phyloP scores from a whole-genome alignment of 2,329 filamentous ascomycete species.

The Bipolaris oryzae region DNA sequence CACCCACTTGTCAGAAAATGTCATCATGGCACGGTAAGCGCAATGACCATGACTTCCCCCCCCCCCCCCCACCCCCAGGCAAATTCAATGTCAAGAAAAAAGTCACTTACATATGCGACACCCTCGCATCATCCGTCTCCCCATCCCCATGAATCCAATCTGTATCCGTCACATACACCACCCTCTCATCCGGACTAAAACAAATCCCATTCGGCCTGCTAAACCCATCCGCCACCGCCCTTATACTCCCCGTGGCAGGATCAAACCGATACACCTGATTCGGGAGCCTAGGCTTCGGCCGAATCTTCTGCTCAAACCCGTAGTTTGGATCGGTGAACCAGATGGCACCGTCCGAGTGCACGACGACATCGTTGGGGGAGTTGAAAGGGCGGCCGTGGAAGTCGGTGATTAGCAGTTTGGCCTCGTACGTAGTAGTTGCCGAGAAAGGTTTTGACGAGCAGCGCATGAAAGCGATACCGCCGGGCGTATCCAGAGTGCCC shows the following conservation, averaged over 20 bases:
- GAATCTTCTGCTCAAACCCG: conserved; percentile 30
- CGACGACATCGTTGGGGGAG: conserved; percentile 48
- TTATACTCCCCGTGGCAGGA: conserved; percentile 42
- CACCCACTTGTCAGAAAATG: neutral
- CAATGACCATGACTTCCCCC: no score
- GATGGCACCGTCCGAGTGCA: conserved; percentile 50
- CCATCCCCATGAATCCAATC: conserved; percentile 30
- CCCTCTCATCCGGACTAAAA: conserved; percentile 49
- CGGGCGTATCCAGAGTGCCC: conserved; percentile 35
- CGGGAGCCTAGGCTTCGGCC: conserved; percentile 29
- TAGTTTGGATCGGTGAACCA: conserved; percentile 56
- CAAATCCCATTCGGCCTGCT: conserved; percentile 53
- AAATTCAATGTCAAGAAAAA: no score
- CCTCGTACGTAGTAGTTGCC: conserved; percentile 10
- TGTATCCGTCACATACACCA: conserved; percentile 53
- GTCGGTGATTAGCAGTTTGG: conserved; percentile 43
- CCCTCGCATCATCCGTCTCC: conserved; percentile 16
- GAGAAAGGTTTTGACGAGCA: no score
- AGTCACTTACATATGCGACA: conserved; percentile 24
- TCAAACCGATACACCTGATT: conserved; percentile 49
- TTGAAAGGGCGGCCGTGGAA: conserved; percentile 54
- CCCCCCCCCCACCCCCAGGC: no score
- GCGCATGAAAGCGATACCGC: conserved; percentile 41
- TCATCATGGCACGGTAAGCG: no score
- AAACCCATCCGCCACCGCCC: conserved; percentile 49